phyloP scores from a whole-genome alignment of 108 stramenopile genomes.

The Pseudonitzschia delicatissima region DNA sequence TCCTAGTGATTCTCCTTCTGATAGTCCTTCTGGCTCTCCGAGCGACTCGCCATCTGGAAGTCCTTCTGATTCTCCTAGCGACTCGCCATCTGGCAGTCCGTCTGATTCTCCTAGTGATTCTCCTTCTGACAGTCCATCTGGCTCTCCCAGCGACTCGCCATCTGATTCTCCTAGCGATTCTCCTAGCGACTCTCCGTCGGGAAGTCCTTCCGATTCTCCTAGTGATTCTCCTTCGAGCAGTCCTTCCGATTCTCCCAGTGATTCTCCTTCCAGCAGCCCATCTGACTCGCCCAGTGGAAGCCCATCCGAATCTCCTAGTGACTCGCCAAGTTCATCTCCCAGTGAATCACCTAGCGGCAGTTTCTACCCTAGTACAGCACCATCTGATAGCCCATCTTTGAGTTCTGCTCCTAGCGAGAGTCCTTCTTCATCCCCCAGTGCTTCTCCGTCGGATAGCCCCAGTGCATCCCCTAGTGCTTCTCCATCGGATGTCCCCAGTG shows the following conservation, averaged over 20 bases:
- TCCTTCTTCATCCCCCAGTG: not conserved
- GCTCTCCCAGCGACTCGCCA: conserved; percentile 1
- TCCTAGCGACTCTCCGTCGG: conserved; percentile 5
- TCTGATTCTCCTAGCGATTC: not conserved
- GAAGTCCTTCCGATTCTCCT: conserved; percentile 9
- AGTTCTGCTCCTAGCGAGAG: conserved; percentile 4
- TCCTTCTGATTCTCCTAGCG: conserved; percentile 5
- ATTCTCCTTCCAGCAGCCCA: conserved; percentile 6
- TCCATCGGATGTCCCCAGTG: not conserved
- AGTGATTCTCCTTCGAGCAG: conserved; percentile 11
- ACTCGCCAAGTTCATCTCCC: conserved; percentile 8
- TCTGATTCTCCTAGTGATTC: not conserved
- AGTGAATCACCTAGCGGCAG: not conserved
- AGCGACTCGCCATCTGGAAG: not conserved
- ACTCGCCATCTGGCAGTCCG: conserved; percentile 6
- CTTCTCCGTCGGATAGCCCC: not conserved
- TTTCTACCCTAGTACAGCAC: not conserved
- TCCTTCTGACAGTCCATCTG: not conserved
- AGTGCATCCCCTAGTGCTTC: not conserved
- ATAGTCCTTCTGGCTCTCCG: not conserved
- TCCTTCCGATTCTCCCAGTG: not conserved
- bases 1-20: conserved; percentile 1
- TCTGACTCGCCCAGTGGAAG: not conserved
- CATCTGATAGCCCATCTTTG: not conserved
- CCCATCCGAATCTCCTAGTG: conserved; percentile 17